Evolutionary conservation across 2,329 filamentous ascomycete species (phyloP).

Genomic region (Fusarium austroafricanum): DNA sequence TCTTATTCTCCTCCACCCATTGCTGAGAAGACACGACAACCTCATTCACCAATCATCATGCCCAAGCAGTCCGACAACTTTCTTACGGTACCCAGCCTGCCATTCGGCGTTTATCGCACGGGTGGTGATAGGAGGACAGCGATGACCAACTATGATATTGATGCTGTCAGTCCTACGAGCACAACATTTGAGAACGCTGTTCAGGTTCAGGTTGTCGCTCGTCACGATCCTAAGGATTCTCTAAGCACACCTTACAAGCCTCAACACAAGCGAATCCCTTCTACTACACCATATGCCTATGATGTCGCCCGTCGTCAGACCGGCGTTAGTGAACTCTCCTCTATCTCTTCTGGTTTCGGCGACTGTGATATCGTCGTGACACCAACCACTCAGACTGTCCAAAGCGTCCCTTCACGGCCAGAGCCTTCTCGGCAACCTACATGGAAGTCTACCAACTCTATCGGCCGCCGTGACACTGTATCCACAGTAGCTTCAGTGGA

Average conservation of each 20-base stretch:
- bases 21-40: slow-evolving; percentile 39
- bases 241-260: slow-evolving; percentile 14
- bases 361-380: slow-evolving; percentile 68
- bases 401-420: slow-evolving; percentile 32
- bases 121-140: slow-evolving; percentile 18
- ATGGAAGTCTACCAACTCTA: slow-evolving; percentile 27
- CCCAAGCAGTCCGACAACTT: slow-evolving; percentile 39
- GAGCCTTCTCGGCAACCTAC: slow-evolving; percentile 27
- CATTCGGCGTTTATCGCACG: slow-evolving; percentile 34
- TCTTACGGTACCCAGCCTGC: slow-evolving; percentile 40
- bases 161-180: slow-evolving; percentile 39
- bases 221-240: slow-evolving; percentile 34
- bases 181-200: slow-evolving; percentile 42
- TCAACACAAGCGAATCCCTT: slow-evolving; percentile 32
- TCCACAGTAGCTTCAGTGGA: slow-evolving; percentile 67
- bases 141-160: slow-evolving; percentile 23
- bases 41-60: slow-evolving; percentile 20
- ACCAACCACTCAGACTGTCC: slow-evolving; percentile 39
- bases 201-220: slow-evolving; percentile 37
- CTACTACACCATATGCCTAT: slow-evolving; percentile 33
- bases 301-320: slow-evolving; percentile 45
- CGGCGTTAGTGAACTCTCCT: slow-evolving; percentile 65
- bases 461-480: slow-evolving; percentile 59
- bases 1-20: slow-evolving; percentile 15
- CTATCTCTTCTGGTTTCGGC: slow-evolving; percentile 72